Evolutionary conservation across 1,139 yeast genomes (phyloP), one percentile per base, ranked within the genome.

Genomic region (Kodamaea suecica): DNA sequence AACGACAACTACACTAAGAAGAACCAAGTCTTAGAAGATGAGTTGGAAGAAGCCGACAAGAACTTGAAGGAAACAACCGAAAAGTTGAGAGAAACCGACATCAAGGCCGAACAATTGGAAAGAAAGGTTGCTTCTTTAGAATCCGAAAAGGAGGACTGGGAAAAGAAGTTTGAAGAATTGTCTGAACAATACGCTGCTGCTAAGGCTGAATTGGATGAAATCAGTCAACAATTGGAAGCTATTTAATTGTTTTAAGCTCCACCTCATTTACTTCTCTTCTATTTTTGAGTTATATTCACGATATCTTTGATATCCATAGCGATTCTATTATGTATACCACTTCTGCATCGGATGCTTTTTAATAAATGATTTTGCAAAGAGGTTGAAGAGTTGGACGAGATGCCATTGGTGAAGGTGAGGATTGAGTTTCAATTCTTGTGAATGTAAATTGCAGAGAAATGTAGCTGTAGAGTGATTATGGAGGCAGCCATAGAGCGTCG

Each of bases 31-130:
- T 79, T 92, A 63, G 98, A 94, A 68, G 94, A 85, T 49, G 96
- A 90, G 62, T 76, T 92, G 59, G 99, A 92, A 70, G 84, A 78
- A 58, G 84, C 95, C 41, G 97, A 92, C 65, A 78, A 81, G 61
- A 84, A 85, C 72, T 77, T 88, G 73, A 85, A 88, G 68, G 95
- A 86, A 63, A 86, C 97, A 47, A 87, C 95, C 48, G 90, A 84
- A 57, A 87, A 88, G 73, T 78, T 90, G 63, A 87, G 97, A 66
- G 95, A 87, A 62, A 82, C 95, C 42, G 99, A 94, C 59, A 81
- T 94, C 70, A 87, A 88, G 72, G 95, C 95, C 47, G 98, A 94
- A 69, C 95, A 87, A 68, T 78, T 88, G 66, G 97, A 90, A 70
- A 86, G 96, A 70, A 87, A 85, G 71, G 95, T 92, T 43, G 77